These are phyloP conservation scores for Talaromyces borbonicus DNA, from an alignment of 495 filamentous ascomycete species.

Conservation along the genomic window DNA sequence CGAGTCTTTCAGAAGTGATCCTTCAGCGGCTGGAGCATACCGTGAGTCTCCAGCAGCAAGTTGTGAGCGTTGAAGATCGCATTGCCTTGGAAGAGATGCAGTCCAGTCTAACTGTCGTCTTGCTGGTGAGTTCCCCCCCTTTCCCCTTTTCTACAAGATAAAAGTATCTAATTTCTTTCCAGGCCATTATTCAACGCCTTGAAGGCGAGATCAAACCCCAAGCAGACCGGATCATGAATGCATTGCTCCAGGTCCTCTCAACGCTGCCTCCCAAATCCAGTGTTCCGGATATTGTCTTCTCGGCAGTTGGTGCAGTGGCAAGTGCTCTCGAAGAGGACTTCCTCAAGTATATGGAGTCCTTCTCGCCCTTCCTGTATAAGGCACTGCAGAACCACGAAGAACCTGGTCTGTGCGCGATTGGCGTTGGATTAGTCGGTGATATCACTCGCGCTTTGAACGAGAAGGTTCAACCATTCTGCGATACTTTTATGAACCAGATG, in stretches of 20 bases:
- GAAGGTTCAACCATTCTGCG: slow-evolving; percentile 86
- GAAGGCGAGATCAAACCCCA: slow-evolving; percentile 87
- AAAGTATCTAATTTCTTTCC: slow-evolving; percentile 11
- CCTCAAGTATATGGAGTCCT: slow-evolving; percentile 91
- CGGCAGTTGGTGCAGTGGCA: slow-evolving; percentile 75
- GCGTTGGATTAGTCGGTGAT: slow-evolving; percentile 93
- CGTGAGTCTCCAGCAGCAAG: slow-evolving; percentile 80
- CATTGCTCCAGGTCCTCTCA: slow-evolving; percentile 67
- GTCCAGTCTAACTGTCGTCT: slow-evolving; percentile 82
- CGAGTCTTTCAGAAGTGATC: slow-evolving; percentile 69
- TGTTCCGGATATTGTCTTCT: slow-evolving; percentile 88
- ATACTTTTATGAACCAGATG: slow-evolving; percentile 93
- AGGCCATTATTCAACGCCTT: slow-evolving; percentile 80
- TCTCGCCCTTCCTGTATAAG: slow-evolving; percentile 81
- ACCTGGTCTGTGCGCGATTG: slow-evolving; percentile 87
- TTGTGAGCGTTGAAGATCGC: slow-evolving; percentile 92
- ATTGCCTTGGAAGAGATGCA: slow-evolving; percentile 96
- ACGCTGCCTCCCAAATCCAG: slow-evolving; percentile 80
- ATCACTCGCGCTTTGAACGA: slow-evolving; percentile 85
- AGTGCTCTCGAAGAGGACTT: slow-evolving; percentile 88
- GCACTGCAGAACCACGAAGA: slow-evolving; percentile 94
- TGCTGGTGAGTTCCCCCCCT: slow-evolving; percentile 42
- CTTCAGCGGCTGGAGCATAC: slow-evolving; percentile 86
- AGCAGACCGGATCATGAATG: slow-evolving; percentile 86
- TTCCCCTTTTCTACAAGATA: neutral